Conservation (phyloP, 768 basidiomycete genomes). For the Pleurotus citrinopileatus region DNA sequence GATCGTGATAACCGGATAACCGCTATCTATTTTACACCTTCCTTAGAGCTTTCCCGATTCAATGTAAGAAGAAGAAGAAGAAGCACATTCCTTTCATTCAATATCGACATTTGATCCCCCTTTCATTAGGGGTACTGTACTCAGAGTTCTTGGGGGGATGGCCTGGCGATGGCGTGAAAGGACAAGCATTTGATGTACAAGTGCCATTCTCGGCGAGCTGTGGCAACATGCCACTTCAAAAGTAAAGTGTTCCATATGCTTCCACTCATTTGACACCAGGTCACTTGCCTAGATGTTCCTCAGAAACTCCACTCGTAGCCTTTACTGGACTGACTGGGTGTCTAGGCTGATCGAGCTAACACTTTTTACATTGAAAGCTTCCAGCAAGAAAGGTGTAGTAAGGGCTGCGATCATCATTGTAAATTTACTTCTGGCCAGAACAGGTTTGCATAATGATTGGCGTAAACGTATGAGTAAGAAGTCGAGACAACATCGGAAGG, state of each 20-base stretch:
- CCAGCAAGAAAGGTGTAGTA: not conserved
- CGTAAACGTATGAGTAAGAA: not conserved
- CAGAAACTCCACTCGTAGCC: slow-evolving; percentile 1
- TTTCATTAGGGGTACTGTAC: too few relatives aligned
- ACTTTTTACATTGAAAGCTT: not conserved
- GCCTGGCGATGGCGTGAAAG: too few relatives aligned
- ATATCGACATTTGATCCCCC: too few relatives aligned
- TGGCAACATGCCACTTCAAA: slow-evolving; percentile 1
- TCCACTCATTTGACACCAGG: slow-evolving; percentile 1
- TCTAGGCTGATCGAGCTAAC: not conserved
- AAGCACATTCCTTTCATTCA: too few relatives aligned
- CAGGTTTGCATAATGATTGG: slow-evolving; percentile 9
- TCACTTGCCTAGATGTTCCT: slow-evolving; percentile 6
- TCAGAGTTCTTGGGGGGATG: too few relatives aligned
- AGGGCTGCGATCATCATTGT: too few relatives aligned
- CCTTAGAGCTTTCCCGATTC: not conserved
- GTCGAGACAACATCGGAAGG: not conserved
- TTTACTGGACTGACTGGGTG: not conserved
- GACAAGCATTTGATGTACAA: too few relatives aligned
- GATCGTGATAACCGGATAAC: not conserved
- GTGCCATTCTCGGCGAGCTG: slow-evolving; percentile 5
- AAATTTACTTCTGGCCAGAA: not conserved
- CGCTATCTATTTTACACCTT: not conserved
- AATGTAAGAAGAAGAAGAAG: too few relatives aligned
- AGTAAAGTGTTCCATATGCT: slow-evolving; percentile 1